Percentiles rank a stretch among this genome's conserved stretches.
Conservation (phyloP, 2,329 filamentous ascomycete species). For the Neofusicoccum sp. region DNA sequence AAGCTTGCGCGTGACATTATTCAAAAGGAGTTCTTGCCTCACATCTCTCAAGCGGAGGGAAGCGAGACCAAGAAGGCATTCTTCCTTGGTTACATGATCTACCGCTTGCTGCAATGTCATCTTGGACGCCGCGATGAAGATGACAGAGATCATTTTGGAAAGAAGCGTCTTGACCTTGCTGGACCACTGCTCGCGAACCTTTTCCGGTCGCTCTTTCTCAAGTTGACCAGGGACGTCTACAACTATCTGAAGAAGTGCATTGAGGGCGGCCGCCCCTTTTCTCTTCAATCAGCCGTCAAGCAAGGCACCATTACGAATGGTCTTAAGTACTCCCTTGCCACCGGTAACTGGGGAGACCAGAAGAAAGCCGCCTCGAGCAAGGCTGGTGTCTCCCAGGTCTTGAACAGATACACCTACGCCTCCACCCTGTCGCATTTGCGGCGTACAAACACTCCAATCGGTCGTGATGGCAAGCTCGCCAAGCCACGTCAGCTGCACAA, state of each 20-base stretch:
- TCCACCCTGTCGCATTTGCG: slow-evolving; percentile 96
- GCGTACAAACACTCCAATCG: slow-evolving; percentile 95
- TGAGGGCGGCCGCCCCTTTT: slow-evolving; percentile 85
- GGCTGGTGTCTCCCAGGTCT: slow-evolving; percentile 94
- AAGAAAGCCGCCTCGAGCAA: slow-evolving; percentile 96
- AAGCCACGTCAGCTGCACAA: slow-evolving; percentile 98
- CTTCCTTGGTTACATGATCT: slow-evolving; percentile 98
- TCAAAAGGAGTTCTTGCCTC: slow-evolving; percentile 93
- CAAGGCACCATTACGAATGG: slow-evolving; percentile 88
- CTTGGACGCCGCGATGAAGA: slow-evolving; percentile 91
- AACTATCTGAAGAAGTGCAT: slow-evolving; percentile 90
- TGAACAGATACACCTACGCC: slow-evolving; percentile 96
- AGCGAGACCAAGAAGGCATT: slow-evolving; percentile 96
- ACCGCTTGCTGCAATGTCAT: slow-evolving; percentile 89
- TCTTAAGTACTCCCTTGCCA: slow-evolving; percentile 93
- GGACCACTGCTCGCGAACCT: slow-evolving; percentile 93
- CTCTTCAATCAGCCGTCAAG: slow-evolving; percentile 86
- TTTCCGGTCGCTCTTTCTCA: slow-evolving; percentile 87
- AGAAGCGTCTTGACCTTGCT: slow-evolving; percentile 94
- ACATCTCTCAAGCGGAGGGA: slow-evolving; percentile 92
- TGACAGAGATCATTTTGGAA: slow-evolving; percentile 97
- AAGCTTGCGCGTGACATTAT: slow-evolving; percentile 91
- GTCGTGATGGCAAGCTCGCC: slow-evolving; percentile 95
- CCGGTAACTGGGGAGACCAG: slow-evolving; percentile 98
- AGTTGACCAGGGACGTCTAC: slow-evolving; percentile 87